A percentile compares a stretch with the other conserved stretches of the same genome.
Evolutionary conservation across 2,329 filamentous ascomycete genomes (phyloP).

Genomic region (Hymenoscyphus repandus): DNA sequence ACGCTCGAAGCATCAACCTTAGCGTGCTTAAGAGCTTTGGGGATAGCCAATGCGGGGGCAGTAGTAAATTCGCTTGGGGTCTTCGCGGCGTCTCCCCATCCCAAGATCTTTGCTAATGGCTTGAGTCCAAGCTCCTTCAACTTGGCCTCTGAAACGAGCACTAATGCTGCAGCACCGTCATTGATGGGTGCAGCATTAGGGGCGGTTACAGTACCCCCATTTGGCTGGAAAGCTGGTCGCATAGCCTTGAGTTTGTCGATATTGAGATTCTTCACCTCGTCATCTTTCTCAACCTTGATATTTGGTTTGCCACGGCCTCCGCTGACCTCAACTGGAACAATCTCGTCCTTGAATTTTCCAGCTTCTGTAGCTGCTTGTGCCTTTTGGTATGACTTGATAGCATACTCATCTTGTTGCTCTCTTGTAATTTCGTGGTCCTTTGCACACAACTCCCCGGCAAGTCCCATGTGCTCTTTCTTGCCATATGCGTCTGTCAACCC

Average conservation of each 20-base stretch:
- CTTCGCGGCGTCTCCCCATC: constrained; percentile 92
- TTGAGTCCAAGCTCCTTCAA: constrained; percentile 87
- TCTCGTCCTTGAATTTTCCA: constrained; percentile 79
- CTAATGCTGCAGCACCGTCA: constrained; percentile 86
- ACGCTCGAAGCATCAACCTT: constrained; percentile 71
- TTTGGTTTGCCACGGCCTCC: constrained; percentile 87
- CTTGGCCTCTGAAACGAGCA: constrained; percentile 91
- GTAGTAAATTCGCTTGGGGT: constrained; percentile 94
- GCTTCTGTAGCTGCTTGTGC: constrained; percentile 79
- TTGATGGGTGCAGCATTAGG: constrained; percentile 96
- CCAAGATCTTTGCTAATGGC: constrained; percentile 92
- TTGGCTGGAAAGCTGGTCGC: constrained; percentile 75
- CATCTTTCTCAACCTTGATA: constrained; percentile 75
- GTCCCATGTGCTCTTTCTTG: constrained; percentile 94
- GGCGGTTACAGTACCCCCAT: constrained; percentile 84
- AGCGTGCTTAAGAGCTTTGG: constrained; percentile 95
- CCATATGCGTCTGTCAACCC: constrained; percentile 88
- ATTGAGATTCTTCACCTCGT: constrained; percentile 94
- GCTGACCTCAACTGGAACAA: constrained; percentile 81
- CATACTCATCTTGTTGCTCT: constrained; percentile 90
- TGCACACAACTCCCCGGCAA: constrained; percentile 88
- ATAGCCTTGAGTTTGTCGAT: constrained; percentile 77
- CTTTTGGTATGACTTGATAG: constrained; percentile 91
- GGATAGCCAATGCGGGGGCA: constrained; percentile 86
- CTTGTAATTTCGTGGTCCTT: constrained; percentile 75